Evolutionary conservation across 1,139 yeast species (phyloP).

Genomic region (Zygoascus hellenicus): DNA sequence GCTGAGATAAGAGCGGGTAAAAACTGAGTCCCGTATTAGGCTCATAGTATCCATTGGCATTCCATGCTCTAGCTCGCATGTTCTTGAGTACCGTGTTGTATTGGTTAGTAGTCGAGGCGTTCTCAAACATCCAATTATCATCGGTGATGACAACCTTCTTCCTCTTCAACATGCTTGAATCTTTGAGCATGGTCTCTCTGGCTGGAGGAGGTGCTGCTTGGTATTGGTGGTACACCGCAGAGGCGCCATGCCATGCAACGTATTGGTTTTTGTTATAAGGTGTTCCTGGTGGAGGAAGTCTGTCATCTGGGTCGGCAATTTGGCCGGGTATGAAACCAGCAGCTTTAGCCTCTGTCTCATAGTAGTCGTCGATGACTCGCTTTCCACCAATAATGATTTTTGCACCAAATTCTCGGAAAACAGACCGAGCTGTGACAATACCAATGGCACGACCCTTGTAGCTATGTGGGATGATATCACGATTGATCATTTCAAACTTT

Average conservation of each 20-base stretch:
- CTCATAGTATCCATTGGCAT: slow-evolving; percentile 60
- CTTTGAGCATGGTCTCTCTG: slow-evolving; percentile 24
- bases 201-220: slow-evolving; percentile 32
- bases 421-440: slow-evolving; percentile 83
- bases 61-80: slow-evolving; percentile 50
- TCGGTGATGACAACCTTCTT: slow-evolving; percentile 46
- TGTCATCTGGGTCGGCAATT: slow-evolving; percentile 68
- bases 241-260: slow-evolving; percentile 50
- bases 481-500: slow-evolving; percentile 73
- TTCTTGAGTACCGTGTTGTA: slow-evolving; percentile 60
- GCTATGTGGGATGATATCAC: slow-evolving; percentile 81
- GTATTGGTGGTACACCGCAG: slow-evolving; percentile 38
- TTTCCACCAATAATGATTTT: slow-evolving; percentile 73
- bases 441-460: slow-evolving; percentile 89
- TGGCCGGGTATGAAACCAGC: slow-evolving; percentile 77
- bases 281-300: slow-evolving; percentile 38
- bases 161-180: slow-evolving; percentile 22
- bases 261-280: slow-evolving; percentile 45
- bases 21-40: slow-evolving; percentile 76
- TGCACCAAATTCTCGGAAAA: slow-evolving; percentile 90
- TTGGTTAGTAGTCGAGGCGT: slow-evolving; percentile 68
- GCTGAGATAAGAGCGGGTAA: slow-evolving; percentile 72
- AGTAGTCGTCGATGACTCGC: slow-evolving; percentile 81
- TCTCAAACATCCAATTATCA: slow-evolving; percentile 82
- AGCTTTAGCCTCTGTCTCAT: slow-evolving; percentile 66